These are phyloP conservation scores for Anaeramoeba flamelloides DNA, from an alignment of 78 protist genomes.

Conservation along the genomic window DNA sequence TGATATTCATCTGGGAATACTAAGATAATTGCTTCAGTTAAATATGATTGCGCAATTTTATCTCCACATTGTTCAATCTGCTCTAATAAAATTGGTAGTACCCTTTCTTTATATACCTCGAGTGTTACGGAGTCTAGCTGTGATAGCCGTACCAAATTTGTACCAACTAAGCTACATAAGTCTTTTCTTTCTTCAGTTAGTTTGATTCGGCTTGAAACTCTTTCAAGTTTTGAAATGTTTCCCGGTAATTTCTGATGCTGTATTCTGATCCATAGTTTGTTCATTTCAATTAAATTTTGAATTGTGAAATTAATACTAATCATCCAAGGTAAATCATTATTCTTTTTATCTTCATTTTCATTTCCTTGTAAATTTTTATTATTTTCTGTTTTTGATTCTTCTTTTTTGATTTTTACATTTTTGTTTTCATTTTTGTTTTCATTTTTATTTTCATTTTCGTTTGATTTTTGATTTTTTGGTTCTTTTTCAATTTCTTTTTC, in stretches of 20 bases:
- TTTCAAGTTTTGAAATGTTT: not conserved
- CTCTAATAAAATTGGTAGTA: not conserved
- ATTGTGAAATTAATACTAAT: conserved; percentile 56
- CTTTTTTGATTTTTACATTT: not conserved
- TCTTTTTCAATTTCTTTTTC: not conserved
- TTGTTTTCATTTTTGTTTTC: not conserved
- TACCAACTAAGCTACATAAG: not conserved
- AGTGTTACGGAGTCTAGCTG: not conserved
- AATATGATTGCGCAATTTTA: not conserved
- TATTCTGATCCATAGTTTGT: conserved; percentile 93
- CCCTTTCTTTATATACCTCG: not conserved
- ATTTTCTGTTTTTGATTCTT: not conserved
- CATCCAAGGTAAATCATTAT: conserved; percentile 35
- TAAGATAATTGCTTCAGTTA: not conserved
- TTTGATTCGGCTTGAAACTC: not conserved
- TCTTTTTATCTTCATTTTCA: not conserved
- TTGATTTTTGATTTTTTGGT: not conserved
- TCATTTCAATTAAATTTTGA: conserved; percentile 84
- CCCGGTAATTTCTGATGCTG: conserved; percentile 56
- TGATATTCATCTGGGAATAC: not conserved
- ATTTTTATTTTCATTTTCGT: not conserved
- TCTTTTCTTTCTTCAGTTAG: not conserved
- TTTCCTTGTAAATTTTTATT: not conserved
- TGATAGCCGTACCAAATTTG: not conserved
- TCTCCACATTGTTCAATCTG: not conserved